Base-by-base conservation (phyloP, 805 yeast genomes). In the Hanseniaspora mollemarum region DNA sequence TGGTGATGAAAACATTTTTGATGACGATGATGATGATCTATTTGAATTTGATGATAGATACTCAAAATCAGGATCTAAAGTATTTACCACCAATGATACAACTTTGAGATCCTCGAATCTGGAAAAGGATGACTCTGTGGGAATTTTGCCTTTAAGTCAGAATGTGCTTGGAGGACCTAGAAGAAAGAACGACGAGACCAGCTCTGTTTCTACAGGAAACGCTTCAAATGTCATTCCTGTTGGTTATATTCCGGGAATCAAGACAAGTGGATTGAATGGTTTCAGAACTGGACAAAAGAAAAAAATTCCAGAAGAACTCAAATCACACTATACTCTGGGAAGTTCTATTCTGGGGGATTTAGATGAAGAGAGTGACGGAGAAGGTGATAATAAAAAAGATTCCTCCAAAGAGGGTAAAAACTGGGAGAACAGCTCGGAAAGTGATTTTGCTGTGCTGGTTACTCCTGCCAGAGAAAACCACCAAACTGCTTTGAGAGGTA, bases 161-260 rank as follows among this genome's bases (percentile, higher is more conserved):
- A 35, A 37, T 13, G 33, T 36, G 2, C 13, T 38, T 2, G 43
- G 39, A 2, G 31, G 29, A 6, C 24, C 16, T 2, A 26, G 19
- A 15, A 42, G 28, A 13, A 49, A 35, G 18, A 49, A 49, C 8
- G 55, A 53, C 33, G 52, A 53, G 31, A 53, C 52, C 10, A 50
- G 53, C n/a, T 49, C 49, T 40, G 49, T 49, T 2, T 51, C 53
- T 7, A 51, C 53, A n/a, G 48, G 92, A 10, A 78, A 82, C 58
- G 94, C 94, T 3, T 83, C 94, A 13, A 87, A 88, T 64, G 80
- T 88, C 56, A 74, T 88, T 54, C 95, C 95, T 18, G 82, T 90
- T 52, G 95, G 95, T 2, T 88, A 87, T 62, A 85, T 88, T 54
- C 97, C 96, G 0, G 96, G 96, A 33, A 96, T 87, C 41, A 84